Base-by-base conservation (phyloP, 1,284 basidiomycete species). In the Polyporus tsugae region DNA sequence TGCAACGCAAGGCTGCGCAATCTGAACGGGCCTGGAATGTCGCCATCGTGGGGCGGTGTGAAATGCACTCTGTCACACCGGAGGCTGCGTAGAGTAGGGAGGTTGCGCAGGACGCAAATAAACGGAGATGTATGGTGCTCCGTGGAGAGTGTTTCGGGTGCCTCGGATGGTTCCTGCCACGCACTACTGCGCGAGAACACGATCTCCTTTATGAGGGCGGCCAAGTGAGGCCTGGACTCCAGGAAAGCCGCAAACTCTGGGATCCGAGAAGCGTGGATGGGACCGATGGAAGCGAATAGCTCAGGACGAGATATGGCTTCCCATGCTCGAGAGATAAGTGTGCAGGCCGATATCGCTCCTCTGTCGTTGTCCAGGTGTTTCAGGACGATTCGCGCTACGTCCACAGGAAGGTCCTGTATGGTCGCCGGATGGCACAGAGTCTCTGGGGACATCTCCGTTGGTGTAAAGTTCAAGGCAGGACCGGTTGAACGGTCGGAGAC, bases 291-390 rank as follows among this genome's bases (percentile, higher is more conserved):
- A 55, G 52, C 52, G 52, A 55, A 55, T 2, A 55, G 52, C 33
- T 55, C 52, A 35, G 52, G 46, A 33, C 33, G 52, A 55, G 52
- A 55, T 35, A 33, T 33, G 15, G 17, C 29, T 55, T 55, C 52
- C 52, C 52, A 55, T 55, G 52, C 52, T 55, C 52, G 52, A 29
- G 52, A 55, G 52, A 55, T 55, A 35, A 29, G 52, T 55, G 52
- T 55, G 29, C 52, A 55, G 52, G 52, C 52, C 29, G 52, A 55
- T 55, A 55, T 29, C 25, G 52, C 52, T 4, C 29, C 52, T 19
- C 52, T 55, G 52, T 55, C 52, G 52, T 10, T 19, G 15, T 4
- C 29, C 29, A 55, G 52, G 29, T 35, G 33, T 35, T 55, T 55
- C 52, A 55, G 52, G 52, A 55, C 33, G 15, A 55, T 55, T 33